Evolutionary conservation across 768 basidiomycete genomes (phyloP).

Genomic region (Amanita muscaria): DNA sequence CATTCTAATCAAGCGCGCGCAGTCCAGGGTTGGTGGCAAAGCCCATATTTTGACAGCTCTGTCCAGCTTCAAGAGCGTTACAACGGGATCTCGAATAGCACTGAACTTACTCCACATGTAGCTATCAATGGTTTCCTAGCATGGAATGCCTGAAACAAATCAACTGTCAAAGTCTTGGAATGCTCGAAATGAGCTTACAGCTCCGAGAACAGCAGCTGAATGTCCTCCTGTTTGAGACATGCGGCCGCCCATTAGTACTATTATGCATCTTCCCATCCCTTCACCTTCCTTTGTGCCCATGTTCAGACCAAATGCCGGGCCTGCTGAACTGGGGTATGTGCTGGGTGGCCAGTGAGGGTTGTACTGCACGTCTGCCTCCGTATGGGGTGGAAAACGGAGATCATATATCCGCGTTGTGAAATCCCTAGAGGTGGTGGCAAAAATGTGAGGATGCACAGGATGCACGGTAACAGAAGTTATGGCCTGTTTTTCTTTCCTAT

Average conservation of each 20-base stretch:
- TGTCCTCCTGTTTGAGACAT: conserved; percentile 51
- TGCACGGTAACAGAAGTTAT: conserved; percentile 68
- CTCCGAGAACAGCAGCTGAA: conserved; percentile 55
- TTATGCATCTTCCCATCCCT: conserved; percentile 55
- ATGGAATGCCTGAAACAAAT: conserved; percentile 52
- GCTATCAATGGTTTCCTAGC: conserved; percentile 54
- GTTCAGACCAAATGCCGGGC: conserved; percentile 63
- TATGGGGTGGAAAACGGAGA: conserved; percentile 29
- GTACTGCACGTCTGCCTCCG: conserved; percentile 18
- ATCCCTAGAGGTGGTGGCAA: conserved; percentile 69
- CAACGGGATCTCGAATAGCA: background rate
- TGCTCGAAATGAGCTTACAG: conserved; percentile 31
- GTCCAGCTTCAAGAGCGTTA: conserved; percentile 44
- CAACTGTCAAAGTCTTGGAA: background rate
- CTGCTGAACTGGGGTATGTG: conserved; percentile 43
- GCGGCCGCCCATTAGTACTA: conserved; percentile 57
- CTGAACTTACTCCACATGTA: conserved; percentile 59
- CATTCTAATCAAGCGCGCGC: conserved; percentile 37
- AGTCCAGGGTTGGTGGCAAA: conserved; percentile 26
- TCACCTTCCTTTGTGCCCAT: conserved; percentile 50
- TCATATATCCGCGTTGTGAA: conserved; percentile 65
- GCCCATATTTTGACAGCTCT: conserved; percentile 73
- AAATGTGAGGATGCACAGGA: conserved; percentile 45
- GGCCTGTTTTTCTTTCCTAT: conserved; percentile 22
- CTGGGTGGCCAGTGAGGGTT: conserved; percentile 57